phyloP scores from a whole-genome alignment of 2,329 filamentous ascomycete species.

The Leptographium procerum region DNA sequence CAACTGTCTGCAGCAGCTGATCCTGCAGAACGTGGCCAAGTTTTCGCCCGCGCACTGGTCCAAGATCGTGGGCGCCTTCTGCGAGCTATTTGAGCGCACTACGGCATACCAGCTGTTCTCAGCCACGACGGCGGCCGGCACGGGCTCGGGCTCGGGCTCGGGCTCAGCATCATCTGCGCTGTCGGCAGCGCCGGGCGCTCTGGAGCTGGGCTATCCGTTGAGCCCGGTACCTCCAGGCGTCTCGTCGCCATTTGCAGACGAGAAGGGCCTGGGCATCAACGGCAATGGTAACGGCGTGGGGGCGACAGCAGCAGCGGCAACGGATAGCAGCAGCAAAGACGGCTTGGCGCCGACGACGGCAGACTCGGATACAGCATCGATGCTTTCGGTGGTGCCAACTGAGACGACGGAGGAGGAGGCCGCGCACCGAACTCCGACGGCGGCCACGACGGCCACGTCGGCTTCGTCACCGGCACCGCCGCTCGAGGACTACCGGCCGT shows the following conservation, averaged over 20 bases:
- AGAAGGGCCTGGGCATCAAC: slow-evolving; percentile 52
- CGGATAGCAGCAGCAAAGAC: too few species aligned
- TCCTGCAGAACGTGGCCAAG: slow-evolving; percentile 90
- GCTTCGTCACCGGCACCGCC: slow-evolving; percentile 17
- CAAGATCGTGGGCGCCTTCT: slow-evolving; percentile 90
- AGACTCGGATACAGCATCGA: slow-evolving; percentile 19
- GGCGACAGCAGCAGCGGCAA: too few species aligned
- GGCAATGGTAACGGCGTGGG: slow-evolving; percentile 31
- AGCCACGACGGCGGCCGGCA: slow-evolving; percentile 47
- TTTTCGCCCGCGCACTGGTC: slow-evolving; percentile 82
- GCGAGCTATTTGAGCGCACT: slow-evolving; percentile 86
- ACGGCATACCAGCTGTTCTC: slow-evolving; percentile 94
- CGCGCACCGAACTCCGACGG: slow-evolving; percentile 17
- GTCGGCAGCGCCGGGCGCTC: slow-evolving; percentile 40
- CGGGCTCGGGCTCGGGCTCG: slow-evolving; percentile 27
- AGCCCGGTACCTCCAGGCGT: slow-evolving; percentile 21
- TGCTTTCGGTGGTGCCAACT: slow-evolving; percentile 16
- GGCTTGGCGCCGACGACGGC: slow-evolving; percentile 5
- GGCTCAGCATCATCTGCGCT: slow-evolving; percentile 22
- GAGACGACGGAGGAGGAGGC: slow-evolving; percentile 21
- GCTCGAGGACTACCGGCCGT: slow-evolving; percentile 81
- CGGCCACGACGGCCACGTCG: slow-evolving; percentile 12
- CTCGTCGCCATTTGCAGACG: slow-evolving; percentile 25
- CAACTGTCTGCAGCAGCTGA: slow-evolving; percentile 93
- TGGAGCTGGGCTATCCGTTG: slow-evolving; percentile 35